Evolutionary conservation across 2,329 filamentous ascomycete species (phyloP), one percentile per base, ranked within the genome.

Genomic region (Acarospora socialis): DNA sequence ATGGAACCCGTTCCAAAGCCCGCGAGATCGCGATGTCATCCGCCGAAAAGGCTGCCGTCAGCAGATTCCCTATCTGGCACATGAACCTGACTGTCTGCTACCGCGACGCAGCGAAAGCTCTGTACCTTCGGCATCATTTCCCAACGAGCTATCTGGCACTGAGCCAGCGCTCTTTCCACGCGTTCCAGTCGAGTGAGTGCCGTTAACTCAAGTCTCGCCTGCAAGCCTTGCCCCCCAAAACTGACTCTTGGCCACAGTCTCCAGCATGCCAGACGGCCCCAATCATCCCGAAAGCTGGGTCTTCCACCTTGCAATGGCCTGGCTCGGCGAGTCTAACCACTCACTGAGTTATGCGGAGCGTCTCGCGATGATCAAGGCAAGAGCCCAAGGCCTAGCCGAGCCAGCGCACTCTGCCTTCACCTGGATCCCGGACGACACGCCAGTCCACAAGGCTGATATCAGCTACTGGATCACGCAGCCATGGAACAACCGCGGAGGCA

Each of bases 401-500:
- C 46, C 46, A 5, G 40, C 41, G 12, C 38, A 35, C 5, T 46
- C 45, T 5, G 46, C 46, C 2, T 39, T 43, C 33, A 28, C 40
- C 17, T 49, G 46, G 46, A 42, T 48, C 10, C 45, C 42, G 4
- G 44, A 44, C 17, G 44, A 38, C 12, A 47, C 43, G 10, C 32
- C 34, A 13, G 30, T 49, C 7, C 34, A 41, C 23, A 28, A 34
- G 23, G 43, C 41, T n/a, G 41, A 47, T 25, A 35, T 48, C 8
- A 34, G 35, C 10, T 47, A 46, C 24, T 47, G 44, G 45, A 36
- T 43, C 12, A 38, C 37, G 7, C 24, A 43, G n/a, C 36, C 42
- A 0, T 54, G 51, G 51, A 39, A 53, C 29, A 53, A 51, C 21
- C 33, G 39, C 2, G 33, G 34, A 10, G 52, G 52, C 2, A 37